Evolutionary conservation across 208 protist species (phyloP).

Genomic region (Trypanosoma theileri): DNA sequence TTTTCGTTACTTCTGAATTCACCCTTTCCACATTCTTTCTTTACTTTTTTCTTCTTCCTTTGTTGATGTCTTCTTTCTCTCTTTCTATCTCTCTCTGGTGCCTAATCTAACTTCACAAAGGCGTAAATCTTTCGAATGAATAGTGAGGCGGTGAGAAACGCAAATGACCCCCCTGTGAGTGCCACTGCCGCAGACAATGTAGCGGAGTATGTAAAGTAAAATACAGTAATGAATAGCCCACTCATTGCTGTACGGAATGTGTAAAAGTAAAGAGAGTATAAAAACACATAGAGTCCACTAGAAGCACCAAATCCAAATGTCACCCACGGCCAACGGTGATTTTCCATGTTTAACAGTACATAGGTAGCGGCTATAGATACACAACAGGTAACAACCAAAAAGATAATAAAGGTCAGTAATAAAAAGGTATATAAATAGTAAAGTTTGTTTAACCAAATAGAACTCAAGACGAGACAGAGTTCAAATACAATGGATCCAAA

Average conservation of each 20-base stretch:
- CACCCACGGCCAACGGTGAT: constrained; percentile 94
- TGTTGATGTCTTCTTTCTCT: constrained; percentile 2
- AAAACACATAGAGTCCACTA: constrained; percentile 77
- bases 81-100: not conserved
- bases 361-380: constrained; percentile 90
- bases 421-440: constrained; percentile 97
- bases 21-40: not conserved
- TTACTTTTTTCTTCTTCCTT: not conserved
- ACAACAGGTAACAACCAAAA: constrained; percentile 88
- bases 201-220: constrained; percentile 89
- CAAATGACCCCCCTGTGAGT: constrained; percentile 40
- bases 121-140: constrained; percentile 59
- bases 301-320: constrained; percentile 87
- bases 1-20: not conserved
- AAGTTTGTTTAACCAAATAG: constrained; percentile 96
- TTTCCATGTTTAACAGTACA: constrained; percentile 93
- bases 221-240: constrained; percentile 86
- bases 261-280: constrained; percentile 94
- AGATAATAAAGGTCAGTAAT: constrained; percentile 89
- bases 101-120: constrained; percentile 49
- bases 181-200: constrained; percentile 27
- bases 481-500: constrained; percentile 96
- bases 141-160: constrained; percentile 37
- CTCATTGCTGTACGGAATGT: constrained; percentile 87
- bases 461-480: constrained; percentile 94